A percentile compares a stretch with the other conserved stretches of the same genome.
These are phyloP conservation scores for Fusarium cyanostomum DNA, from an alignment of 2,329 filamentous ascomycete species.

Conservation along the genomic window DNA sequence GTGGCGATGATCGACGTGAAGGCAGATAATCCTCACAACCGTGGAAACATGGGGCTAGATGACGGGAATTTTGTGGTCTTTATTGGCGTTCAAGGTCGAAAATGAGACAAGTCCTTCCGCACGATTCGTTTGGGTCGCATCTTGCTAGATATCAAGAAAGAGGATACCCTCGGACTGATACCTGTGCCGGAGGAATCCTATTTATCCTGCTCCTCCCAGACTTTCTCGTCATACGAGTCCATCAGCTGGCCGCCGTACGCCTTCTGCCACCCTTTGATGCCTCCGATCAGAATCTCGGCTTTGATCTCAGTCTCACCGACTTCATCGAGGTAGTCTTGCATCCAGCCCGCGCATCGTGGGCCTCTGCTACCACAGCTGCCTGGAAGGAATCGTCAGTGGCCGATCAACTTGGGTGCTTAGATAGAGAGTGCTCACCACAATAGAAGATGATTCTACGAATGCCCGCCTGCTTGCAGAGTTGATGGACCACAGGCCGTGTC, in stretches of 20 bases:
- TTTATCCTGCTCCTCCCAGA: constrained; percentile 45
- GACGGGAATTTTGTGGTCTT: constrained; percentile 37
- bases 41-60: constrained; percentile 14
- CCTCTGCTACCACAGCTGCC: constrained; percentile 62
- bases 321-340: constrained; percentile 64
- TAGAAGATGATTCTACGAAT: constrained; percentile 63
- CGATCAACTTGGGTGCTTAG: neutral
- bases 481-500: constrained; percentile 58
- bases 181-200: constrained; percentile 25
- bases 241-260: constrained; percentile 58
- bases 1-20: constrained; percentile 64
- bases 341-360: constrained; percentile 63
- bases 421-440: constrained; percentile 55
- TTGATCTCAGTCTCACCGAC: constrained; percentile 55
- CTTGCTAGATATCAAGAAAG: constrained; percentile 47
- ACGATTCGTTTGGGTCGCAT: constrained; percentile 37
- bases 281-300: constrained; percentile 60
- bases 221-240: constrained; percentile 59
- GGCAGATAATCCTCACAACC: constrained; percentile 35
- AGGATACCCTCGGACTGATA: constrained; percentile 33
- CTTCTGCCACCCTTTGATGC: constrained; percentile 65
- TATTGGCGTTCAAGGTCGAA: constrained; percentile 50
- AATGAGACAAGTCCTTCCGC: constrained; percentile 38
- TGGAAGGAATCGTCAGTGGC: constrained; percentile 34
- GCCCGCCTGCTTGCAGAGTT: constrained; percentile 60